phyloP scores from a whole-genome alignment of 2,329 filamentous ascomycete genomes.

The Alternaria sp. region DNA sequence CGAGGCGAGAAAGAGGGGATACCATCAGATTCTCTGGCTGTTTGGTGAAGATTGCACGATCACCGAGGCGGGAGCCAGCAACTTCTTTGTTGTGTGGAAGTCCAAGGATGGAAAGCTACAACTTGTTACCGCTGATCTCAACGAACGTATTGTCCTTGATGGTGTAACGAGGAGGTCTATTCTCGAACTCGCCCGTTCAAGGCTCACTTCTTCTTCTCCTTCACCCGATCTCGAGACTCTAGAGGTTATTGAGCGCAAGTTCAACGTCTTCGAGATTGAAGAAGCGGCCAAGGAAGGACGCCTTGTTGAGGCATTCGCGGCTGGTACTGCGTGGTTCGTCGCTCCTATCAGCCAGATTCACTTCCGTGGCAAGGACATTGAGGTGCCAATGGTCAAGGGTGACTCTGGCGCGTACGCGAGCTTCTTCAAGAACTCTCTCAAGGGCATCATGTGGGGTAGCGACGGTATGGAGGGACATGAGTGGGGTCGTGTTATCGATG shows the following conservation, averaged over 20 bases:
- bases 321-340: conserved; percentile 76
- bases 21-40: conserved; percentile 92
- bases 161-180: conserved; percentile 87
- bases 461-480: conserved; percentile 54
- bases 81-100: conserved; percentile 88
- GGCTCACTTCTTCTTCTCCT: conserved; percentile 56
- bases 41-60: conserved; percentile 80
- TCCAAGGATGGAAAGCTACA: conserved; percentile 69
- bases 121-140: conserved; percentile 83
- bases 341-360: conserved; percentile 57
- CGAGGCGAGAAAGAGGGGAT: conserved; percentile 76
- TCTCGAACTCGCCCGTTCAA: conserved; percentile 73
- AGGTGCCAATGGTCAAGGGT: conserved; percentile 53
- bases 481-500: conserved; percentile 57
- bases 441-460: conserved; percentile 60
- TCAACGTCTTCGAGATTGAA: conserved; percentile 80
- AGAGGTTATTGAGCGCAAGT: conserved; percentile 81
- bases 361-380: conserved; percentile 55
- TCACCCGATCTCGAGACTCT: conserved; percentile 52
- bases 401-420: conserved; percentile 54
- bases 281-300: conserved; percentile 78
- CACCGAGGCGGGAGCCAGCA: conserved; percentile 90
- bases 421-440: conserved; percentile 56
- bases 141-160: conserved; percentile 83
- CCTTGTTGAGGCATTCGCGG: conserved; percentile 83